Evolutionary conservation across 2,329 filamentous ascomycete genomes (phyloP).

Genomic region (Microsporum canis): DNA sequence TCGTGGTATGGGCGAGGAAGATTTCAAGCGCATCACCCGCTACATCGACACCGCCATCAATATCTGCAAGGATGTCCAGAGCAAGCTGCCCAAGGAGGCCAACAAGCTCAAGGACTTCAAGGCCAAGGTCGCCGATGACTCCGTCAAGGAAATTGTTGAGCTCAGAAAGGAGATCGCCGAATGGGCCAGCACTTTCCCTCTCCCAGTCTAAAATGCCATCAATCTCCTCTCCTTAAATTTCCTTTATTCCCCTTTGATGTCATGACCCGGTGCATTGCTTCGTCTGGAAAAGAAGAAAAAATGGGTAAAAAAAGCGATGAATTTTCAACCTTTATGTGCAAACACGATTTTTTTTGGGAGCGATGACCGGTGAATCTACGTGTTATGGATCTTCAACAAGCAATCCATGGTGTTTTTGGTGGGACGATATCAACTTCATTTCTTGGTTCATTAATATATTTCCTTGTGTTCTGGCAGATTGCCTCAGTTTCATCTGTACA

Average conservation of each 20-base stretch:
- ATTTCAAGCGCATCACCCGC: slow-evolving; percentile 78
- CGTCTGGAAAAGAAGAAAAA: slow-evolving; percentile 6
- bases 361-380: slow-evolving; percentile 10
- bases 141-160: slow-evolving; percentile 68
- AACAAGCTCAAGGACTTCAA: slow-evolving; percentile 99
- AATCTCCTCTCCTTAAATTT: neutral
- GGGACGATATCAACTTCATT: neutral
- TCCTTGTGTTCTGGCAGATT: neutral
- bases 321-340: slow-evolving; percentile 15
- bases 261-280: slow-evolving; percentile 3
- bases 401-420: slow-evolving; percentile 15
- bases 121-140: slow-evolving; percentile 69
- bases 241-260: neutral
- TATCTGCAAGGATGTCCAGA: slow-evolving; percentile 81
- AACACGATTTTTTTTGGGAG: slow-evolving; percentile 11
- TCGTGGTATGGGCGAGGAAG: slow-evolving; percentile 80
- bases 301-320: slow-evolving; percentile 8
- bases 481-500: neutral
- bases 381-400: slow-evolving; percentile 17
- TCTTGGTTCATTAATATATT: neutral
- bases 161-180: slow-evolving; percentile 79
- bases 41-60: slow-evolving; percentile 88
- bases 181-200: slow-evolving; percentile 85
- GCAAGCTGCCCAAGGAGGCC: slow-evolving; percentile 76
- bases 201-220: slow-evolving; percentile 48